These are phyloP conservation scores for Mycosphaerelloides madeirae DNA, from an alignment of 2,329 filamentous ascomycete genomes.

Conservation along the genomic window DNA sequence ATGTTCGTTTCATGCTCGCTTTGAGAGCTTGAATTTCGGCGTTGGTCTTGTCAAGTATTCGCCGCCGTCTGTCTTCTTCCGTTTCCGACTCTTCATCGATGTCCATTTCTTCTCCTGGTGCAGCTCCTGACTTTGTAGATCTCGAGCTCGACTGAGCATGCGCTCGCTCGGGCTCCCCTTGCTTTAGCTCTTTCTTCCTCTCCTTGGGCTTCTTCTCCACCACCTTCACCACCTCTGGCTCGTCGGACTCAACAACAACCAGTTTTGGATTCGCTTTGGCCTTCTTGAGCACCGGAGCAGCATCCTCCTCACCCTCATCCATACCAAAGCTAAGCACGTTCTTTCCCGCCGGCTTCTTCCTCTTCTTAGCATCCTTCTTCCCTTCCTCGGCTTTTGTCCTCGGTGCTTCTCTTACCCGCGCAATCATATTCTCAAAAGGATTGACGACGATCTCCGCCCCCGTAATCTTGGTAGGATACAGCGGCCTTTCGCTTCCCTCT, in stretches of 20 bases:
- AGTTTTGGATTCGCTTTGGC: slow-evolving; percentile 74
- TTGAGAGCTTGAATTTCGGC: slow-evolving; percentile 77
- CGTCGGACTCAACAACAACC: slow-evolving; percentile 45
- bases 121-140: neutral
- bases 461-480: slow-evolving; percentile 79
- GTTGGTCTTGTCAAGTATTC: slow-evolving; percentile 61
- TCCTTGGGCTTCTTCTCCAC: slow-evolving; percentile 11
- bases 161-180: slow-evolving; percentile 11
- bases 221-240: slow-evolving; percentile 20
- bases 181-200: slow-evolving; percentile 1
- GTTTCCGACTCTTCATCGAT: slow-evolving; percentile 23
- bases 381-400: slow-evolving; percentile 45
- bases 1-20: slow-evolving; percentile 70
- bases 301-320: slow-evolving; percentile 58
- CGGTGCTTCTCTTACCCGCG: slow-evolving; percentile 55
- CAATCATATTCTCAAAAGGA: slow-evolving; percentile 76
- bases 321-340: slow-evolving; percentile 70
- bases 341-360: slow-evolving; percentile 70
- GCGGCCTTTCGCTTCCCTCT: slow-evolving; percentile 71
- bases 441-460: slow-evolving; percentile 72
- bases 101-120: slow-evolving; percentile 4
- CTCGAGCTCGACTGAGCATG: slow-evolving; percentile 1
- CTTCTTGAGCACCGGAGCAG: slow-evolving; percentile 63
- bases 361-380: slow-evolving; percentile 53
- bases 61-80: slow-evolving; percentile 14